Evolutionary conservation across 208 protist species (phyloP).

Genomic region (Trypanosoma caninum): DNA sequence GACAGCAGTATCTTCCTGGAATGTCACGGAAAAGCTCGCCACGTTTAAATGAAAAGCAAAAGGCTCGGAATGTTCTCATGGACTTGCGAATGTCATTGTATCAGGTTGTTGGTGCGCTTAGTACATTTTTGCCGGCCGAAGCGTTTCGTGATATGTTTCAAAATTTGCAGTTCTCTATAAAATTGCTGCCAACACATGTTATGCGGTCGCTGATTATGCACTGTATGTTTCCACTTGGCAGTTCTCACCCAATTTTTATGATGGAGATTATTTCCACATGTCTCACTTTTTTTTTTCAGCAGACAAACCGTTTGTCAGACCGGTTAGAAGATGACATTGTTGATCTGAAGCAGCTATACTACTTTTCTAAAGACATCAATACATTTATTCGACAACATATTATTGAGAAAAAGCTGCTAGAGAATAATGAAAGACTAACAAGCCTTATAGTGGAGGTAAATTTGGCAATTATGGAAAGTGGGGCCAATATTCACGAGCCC

Average conservation of each 20-base stretch:
- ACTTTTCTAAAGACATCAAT: conserved; percentile 60
- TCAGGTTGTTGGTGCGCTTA: conserved; percentile 56
- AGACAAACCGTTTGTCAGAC: conserved; percentile 7
- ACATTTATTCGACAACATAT: conserved; percentile 47
- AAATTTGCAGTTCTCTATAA: conserved; percentile 11
- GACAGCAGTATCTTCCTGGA: conserved; percentile 48
- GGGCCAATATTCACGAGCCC: conserved; percentile 30
- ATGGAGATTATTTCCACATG: conserved; percentile 32
- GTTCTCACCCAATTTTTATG: conserved; percentile 36
- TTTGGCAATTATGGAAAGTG: conserved; percentile 40
- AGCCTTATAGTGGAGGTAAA: conserved; percentile 29
- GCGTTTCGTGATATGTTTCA: conserved; percentile 40
- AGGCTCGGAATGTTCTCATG: conserved; percentile 34
- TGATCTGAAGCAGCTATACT: conserved; percentile 57
- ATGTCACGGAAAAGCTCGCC: conserved; percentile 29
- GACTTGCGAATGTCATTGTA: conserved; percentile 62
- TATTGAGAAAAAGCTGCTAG: conserved; percentile 39
- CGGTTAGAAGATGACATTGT: conserved; percentile 44
- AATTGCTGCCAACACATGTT: conserved; percentile 31
- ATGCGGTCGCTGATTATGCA: conserved; percentile 46
- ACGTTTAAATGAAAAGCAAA: conserved; percentile 12
- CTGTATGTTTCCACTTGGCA: conserved; percentile 53
- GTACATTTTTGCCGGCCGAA: conserved; percentile 42
- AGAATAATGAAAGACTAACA: conserved; percentile 28
- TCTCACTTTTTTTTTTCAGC: conserved; percentile 33